A percentile compares a stretch with the other conserved stretches of the same genome.
Conservation (phyloP, 225 moss, liverwort and hornwort species). For the Antitrichia curtipendula region DNA sequence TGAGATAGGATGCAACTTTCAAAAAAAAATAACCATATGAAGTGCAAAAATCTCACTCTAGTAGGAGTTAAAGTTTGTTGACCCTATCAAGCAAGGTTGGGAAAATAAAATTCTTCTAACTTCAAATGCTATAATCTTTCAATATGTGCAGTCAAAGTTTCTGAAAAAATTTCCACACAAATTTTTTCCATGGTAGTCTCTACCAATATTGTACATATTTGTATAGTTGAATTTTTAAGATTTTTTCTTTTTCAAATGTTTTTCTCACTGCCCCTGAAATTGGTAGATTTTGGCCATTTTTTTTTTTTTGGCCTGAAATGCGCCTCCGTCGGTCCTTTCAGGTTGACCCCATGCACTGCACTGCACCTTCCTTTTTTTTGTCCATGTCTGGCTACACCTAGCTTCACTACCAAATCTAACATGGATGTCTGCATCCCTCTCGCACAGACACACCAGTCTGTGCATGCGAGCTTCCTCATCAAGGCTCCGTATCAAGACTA, state of each 20-base stretch:
- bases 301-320: neutral
- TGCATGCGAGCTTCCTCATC: neutral
- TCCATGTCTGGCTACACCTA: neutral
- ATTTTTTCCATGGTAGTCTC: no score
- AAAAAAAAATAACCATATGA: no score
- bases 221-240: fast-evolving
- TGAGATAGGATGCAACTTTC: no score
- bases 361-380: neutral
- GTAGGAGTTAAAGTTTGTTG: no score
- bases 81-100: no score
- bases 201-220: no score
- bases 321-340: neutral
- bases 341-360: neutral
- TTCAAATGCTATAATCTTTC: no score
- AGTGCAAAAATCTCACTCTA: no score
- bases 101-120: no score
- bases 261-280: neutral
- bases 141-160: no score
- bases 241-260: neutral
- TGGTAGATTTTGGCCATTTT: neutral
- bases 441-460: neutral
- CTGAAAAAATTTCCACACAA: no score
- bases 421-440: neutral
- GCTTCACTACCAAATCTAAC: neutral
- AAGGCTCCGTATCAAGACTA: neutral